Conservation (phyloP, 805 yeast genomes). For the Ogataea henricii region DNA sequence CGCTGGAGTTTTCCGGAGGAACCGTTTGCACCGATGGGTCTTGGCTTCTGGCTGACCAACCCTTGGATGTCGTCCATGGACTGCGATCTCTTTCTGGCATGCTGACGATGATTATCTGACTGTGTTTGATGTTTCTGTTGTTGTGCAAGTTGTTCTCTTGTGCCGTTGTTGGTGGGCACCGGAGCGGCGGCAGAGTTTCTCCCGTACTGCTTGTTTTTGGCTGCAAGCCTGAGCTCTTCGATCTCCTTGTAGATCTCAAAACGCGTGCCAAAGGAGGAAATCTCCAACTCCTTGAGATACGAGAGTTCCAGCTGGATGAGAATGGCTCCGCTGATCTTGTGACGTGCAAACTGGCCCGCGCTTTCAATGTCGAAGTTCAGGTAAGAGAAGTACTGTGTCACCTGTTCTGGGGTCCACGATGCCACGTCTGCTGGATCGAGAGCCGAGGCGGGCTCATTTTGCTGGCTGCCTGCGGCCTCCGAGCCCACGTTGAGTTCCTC, state of each 20-base stretch:
- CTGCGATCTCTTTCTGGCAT: slow-evolving; percentile 51
- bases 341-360: slow-evolving; percentile 80
- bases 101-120: slow-evolving; percentile 32
- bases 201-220: slow-evolving; percentile 18
- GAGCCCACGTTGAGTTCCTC: slow-evolving; percentile 51
- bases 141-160: slow-evolving; percentile 4
- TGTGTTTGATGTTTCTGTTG: background rate
- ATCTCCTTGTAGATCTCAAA: slow-evolving; percentile 90
- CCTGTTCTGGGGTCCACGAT: slow-evolving; percentile 86
- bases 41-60: background rate
- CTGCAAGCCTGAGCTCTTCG: slow-evolving; percentile 54
- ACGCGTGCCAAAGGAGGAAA: slow-evolving; percentile 90
- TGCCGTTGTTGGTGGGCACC: background rate
- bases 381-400: slow-evolving; percentile 69
- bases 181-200: slow-evolving; percentile 2
- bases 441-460: background rate
- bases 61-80: slow-evolving; percentile 46
- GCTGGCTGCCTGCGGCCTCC: background rate
- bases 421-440: slow-evolving; percentile 52
- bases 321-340: slow-evolving; percentile 86
- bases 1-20: slow-evolving; percentile 13
- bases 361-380: slow-evolving; percentile 73
- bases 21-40: slow-evolving; percentile 4
- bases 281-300: slow-evolving; percentile 88
- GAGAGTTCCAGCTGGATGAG: slow-evolving; percentile 82